Percentiles rank a stretch among this genome's conserved stretches.
Evolutionary conservation across 2,329 filamentous ascomycete genomes (phyloP).

Genomic region (Didymella arachidicola): DNA sequence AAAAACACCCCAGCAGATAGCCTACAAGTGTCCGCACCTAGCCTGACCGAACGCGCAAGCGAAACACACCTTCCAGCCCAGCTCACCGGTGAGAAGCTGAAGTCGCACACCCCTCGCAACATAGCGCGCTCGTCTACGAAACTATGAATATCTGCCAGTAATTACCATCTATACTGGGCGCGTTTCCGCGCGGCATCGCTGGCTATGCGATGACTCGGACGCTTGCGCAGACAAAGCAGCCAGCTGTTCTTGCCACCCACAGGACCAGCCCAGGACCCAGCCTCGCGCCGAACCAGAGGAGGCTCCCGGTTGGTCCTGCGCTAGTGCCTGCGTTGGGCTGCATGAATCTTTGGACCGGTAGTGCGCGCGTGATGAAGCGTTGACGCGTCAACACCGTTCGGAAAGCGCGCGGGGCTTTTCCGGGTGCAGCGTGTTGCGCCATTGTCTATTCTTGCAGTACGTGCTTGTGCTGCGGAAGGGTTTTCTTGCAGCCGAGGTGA

Average conservation of each 20-base stretch:
- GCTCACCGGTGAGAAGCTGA: constrained; percentile 10
- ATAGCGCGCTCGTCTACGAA: background rate
- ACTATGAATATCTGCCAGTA: background rate
- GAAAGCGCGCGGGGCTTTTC: background rate
- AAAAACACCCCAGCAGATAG: background rate
- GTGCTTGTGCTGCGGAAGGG: background rate
- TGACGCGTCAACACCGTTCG: constrained; percentile 15
- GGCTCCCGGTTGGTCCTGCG: constrained; percentile 16
- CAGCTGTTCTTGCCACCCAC: background rate
- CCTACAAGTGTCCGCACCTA: background rate
- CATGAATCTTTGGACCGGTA: background rate
- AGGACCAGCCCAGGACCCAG: constrained; percentile 3
- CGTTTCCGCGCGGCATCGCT: background rate
- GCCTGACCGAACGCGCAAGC: constrained; percentile 2
- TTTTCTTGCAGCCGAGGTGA: background rate
- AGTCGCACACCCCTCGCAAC: background rate
- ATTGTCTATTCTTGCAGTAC: background rate
- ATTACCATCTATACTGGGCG: background rate
- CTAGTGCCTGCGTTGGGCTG: constrained; percentile 11
- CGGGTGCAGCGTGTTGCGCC: constrained; percentile 4
- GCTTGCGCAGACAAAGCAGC: background rate
- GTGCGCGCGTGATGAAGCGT: constrained; percentile 5
- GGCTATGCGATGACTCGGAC: background rate
- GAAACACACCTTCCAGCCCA: constrained; percentile 2
- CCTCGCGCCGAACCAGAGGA: constrained; percentile 18